phyloP scores from a whole-genome alignment of 129 eudicot genomes.

The Helianthus tuberosus region DNA sequence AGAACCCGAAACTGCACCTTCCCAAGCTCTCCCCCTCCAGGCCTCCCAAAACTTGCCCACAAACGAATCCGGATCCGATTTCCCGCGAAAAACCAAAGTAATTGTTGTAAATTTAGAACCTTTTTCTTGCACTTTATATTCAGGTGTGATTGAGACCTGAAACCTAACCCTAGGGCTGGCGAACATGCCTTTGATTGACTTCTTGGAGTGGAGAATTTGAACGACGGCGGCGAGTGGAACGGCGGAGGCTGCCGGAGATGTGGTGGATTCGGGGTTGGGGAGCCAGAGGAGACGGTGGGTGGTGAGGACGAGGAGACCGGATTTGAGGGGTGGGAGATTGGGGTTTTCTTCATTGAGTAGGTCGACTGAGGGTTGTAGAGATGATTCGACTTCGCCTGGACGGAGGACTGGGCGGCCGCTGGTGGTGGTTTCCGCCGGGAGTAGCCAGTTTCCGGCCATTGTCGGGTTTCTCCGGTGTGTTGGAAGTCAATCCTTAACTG shows the following conservation, averaged over 20 bases:
- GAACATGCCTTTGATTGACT: constrained; percentile 76
- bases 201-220: constrained; percentile 66
- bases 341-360: constrained; percentile 67
- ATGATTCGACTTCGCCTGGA: constrained; percentile 70
- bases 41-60: constrained; percentile 77
- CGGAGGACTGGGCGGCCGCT: constrained; percentile 74
- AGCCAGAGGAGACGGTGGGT: constrained; percentile 85
- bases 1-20: constrained; percentile 7
- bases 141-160: constrained; percentile 48
- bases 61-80: constrained; percentile 69
- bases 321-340: constrained; percentile 45
- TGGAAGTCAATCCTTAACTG: constrained; percentile 5
- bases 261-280: constrained; percentile 37
- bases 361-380: constrained; percentile 78
- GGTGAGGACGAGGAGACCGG: constrained; percentile 72
- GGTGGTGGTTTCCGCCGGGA: constrained; percentile 62
- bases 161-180: constrained; percentile 82
- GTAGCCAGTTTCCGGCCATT: constrained; percentile 72
- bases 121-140: constrained; percentile 38
- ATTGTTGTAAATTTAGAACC: constrained; percentile 43
- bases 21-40: constrained; percentile 87
- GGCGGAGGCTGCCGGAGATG: constrained; percentile 25
- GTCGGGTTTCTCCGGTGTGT: not conserved
- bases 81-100: constrained; percentile 72
- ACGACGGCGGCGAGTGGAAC: constrained; percentile 64